Evolutionary conservation across 345 rosid genomes (phyloP), one percentile per base, ranked within the genome.

Genomic region (Lumnitzera littorea): DNA sequence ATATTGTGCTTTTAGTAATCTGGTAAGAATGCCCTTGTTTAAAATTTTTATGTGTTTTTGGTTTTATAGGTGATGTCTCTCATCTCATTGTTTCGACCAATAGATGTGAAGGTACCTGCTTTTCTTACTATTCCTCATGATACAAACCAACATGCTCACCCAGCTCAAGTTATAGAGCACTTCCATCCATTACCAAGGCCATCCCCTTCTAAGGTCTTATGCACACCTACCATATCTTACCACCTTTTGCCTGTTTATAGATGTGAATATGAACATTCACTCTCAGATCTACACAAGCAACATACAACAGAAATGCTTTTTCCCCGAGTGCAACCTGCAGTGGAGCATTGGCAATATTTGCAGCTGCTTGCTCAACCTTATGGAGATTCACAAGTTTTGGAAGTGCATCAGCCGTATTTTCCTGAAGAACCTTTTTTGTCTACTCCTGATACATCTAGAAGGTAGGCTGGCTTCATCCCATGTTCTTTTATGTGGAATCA

Each of bases 61-160:
- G 17, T 66, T 52, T 12, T 55, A 29, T 53, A 71, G 79, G 76
- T 75, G 62, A 61, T 56, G 48, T 48, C 52, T 57, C 65, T 75
- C 29, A 60, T 58, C n/a, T 52, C 66, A 48, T 51, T 75, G 73
- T 71, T 67, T 65, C 52, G 56, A 17, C 71, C 76, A 23, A 48
- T 64, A 47, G 25, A 12, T 64, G 11, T 53, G 51, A 49, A 27
- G 5, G 16, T 57, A 12, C 63, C 69, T 62, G 58, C 48, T 54
- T 53, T 62, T 49, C 27, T 13, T 17, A 5, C 54, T 46, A 47
- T 55, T 13, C 61, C 46, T 51, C 29, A 6, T 53, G 53, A 29
- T 7, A 31, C 12, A 9, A 48, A n/a, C 24, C 24, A 15, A 29
- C 12, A 9, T 43, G 51, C 57, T 62, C 58, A 9, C 43, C 58